phyloP scores from a whole-genome alignment of 192 early-diverging fungal genomes.

The Cetraspora pellucida region DNA sequence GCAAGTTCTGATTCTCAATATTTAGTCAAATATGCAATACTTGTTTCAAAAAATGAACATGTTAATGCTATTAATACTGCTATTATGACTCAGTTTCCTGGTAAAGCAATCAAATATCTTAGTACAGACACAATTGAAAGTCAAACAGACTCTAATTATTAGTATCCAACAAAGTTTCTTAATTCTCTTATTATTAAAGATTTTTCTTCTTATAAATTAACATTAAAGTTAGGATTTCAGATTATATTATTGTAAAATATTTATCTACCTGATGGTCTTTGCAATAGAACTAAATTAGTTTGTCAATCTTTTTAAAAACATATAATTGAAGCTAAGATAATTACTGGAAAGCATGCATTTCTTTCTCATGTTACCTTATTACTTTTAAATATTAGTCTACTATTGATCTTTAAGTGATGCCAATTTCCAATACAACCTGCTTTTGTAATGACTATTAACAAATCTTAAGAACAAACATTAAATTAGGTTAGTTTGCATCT shows the following conservation, averaged over 20 bases:
- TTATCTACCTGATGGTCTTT: conserved; percentile 29
- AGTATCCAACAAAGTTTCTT: conserved; percentile 31
- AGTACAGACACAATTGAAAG: conserved; percentile 7
- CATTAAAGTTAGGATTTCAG: too few species aligned
- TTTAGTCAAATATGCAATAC: too few species aligned
- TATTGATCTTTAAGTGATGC: conserved; percentile 5
- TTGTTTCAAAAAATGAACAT: too few species aligned
- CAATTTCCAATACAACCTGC: conserved; percentile 34
- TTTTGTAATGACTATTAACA: conserved; percentile 36
- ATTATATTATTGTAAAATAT: conserved; percentile 23
- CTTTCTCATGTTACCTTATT: conserved; percentile 20
- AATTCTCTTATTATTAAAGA: conserved; percentile 23
- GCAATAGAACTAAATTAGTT: conserved; percentile 35
- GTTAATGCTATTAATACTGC: too few species aligned
- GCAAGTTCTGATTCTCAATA: neutral
- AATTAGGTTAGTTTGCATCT: conserved; percentile 19
- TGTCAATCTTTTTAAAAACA: conserved; percentile 4
- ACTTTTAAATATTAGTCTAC: conserved; percentile 12
- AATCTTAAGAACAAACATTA: conserved; percentile 33
- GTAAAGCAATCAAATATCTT: conserved; percentile 22
- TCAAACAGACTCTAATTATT: neutral
- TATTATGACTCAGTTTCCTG: neutral
- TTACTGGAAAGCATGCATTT: conserved; percentile 24
- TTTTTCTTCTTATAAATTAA: conserved; percentile 30
- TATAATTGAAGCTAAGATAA: conserved; percentile 22